These are phyloP conservation scores for Pugionium dolabratum DNA, from an alignment of 345 rosid species.

Conservation along the genomic window DNA sequence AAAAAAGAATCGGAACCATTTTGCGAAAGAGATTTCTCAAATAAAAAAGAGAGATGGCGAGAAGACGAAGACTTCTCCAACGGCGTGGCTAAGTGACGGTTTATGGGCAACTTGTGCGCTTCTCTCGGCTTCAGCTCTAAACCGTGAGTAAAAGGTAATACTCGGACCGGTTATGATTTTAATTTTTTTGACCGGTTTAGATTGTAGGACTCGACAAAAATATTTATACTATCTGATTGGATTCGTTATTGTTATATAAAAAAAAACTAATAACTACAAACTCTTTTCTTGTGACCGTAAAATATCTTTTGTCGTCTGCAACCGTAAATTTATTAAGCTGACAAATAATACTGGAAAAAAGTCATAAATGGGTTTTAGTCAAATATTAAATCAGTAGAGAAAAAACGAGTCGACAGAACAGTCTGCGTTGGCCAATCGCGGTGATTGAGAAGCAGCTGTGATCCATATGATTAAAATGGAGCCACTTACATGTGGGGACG, in stretches of 20 bases:
- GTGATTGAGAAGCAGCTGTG: constrained; percentile 4
- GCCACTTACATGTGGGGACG: not conserved
- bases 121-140: constrained; percentile 23
- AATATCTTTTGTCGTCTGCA: no score
- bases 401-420: not conserved
- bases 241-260: no score
- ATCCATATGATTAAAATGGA: not conserved
- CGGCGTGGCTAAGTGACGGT: constrained; percentile 34
- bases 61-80: constrained; percentile 35
- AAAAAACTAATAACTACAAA: no score
- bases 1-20: constrained; percentile 28
- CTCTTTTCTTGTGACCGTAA: no score
- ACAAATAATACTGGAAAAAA: no score
- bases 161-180: not conserved
- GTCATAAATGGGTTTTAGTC: no score
- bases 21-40: constrained; percentile 26
- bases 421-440: constrained; percentile 7
- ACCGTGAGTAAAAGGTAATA: constrained; percentile 12
- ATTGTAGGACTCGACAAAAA: not conserved
- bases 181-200: not conserved
- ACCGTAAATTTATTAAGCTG: no score
- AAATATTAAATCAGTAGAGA: no score
- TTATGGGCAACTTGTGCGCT: constrained; percentile 6
- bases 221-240: no score
- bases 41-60: constrained; percentile 22